Evolutionary conservation across 2,329 filamentous ascomycete genomes (phyloP).

Genomic region (Microdochium bolleyi): DNA sequence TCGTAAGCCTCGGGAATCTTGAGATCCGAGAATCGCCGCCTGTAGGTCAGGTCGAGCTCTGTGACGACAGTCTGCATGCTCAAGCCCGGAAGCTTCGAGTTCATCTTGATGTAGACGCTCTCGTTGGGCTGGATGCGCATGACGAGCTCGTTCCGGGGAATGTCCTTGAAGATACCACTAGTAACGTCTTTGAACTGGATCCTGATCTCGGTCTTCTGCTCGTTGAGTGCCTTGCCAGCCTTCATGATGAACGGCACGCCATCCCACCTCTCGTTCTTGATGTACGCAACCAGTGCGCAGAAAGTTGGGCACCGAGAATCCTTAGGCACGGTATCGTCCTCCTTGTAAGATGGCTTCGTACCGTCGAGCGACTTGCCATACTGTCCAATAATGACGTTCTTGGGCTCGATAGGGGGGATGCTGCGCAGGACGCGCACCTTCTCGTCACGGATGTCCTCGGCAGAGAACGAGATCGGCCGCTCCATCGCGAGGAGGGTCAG

Average conservation of each 20-base stretch:
- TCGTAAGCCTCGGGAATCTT: conserved; percentile 99
- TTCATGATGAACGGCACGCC: conserved; percentile 99
- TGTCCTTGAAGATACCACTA: conserved; percentile 99
- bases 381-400: conserved; percentile 99
- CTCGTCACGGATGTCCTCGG: conserved; percentile 97
- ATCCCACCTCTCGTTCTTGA: conserved; percentile 99
- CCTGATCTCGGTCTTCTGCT: conserved; percentile 98
- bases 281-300: conserved; percentile 93
- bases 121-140: conserved; percentile 99
- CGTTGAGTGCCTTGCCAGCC: conserved; percentile 96
- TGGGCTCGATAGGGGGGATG: conserved; percentile 92
- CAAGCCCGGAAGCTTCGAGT: conserved; percentile 95
- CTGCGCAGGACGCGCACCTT: conserved; percentile 93
- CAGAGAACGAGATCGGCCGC: conserved; percentile 93
- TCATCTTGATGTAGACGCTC: conserved; percentile 99
- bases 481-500: conserved; percentile 97
- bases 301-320: conserved; percentile 97
- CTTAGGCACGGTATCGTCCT: conserved; percentile 96
- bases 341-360: conserved; percentile 95
- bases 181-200: conserved; percentile 99
- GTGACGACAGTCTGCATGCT: conserved; percentile 99
- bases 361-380: conserved; percentile 95
- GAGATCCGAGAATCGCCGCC: conserved; percentile 94
- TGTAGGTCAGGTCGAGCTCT: conserved; percentile 95
- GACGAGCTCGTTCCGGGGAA: conserved; percentile 96